A percentile compares a stretch with the other conserved stretches of the same genome.
Conservation (phyloP, 2,329 filamentous ascomycete genomes). For the Fusarium palustre region DNA sequence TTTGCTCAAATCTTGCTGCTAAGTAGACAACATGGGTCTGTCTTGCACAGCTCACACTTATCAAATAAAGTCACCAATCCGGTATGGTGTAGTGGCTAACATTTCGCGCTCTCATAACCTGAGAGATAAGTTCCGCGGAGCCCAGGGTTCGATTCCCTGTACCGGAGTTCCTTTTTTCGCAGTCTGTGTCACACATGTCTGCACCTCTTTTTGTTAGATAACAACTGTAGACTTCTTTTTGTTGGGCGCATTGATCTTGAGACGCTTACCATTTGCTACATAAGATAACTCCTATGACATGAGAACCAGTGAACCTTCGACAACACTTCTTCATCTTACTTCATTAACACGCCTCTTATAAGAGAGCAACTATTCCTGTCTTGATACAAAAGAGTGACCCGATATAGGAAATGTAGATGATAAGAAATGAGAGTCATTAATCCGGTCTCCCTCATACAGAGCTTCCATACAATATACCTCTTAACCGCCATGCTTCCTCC, state of each 20-base stretch:
- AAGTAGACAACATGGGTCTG: not conserved
- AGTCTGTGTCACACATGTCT: not conserved
- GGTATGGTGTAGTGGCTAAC: conserved; percentile 53
- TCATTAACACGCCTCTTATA: not conserved
- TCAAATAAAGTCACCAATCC: conserved; percentile 25
- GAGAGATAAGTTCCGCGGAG: conserved; percentile 43
- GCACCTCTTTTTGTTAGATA: not conserved
- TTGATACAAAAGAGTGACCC: not conserved
- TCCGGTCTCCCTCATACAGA: not conserved
- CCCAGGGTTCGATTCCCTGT: conserved; percentile 48
- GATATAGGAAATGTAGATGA: not conserved
- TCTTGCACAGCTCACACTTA: fast-evolving
- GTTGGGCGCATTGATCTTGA: not conserved
- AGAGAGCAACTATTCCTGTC: not conserved
- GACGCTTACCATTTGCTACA: not conserved
- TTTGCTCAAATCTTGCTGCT: not conserved
- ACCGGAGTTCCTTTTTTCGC: conserved; percentile 30
- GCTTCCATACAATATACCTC: not conserved
- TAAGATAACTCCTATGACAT: not conserved
- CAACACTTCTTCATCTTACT: not conserved
- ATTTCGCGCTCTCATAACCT: conserved; percentile 49
- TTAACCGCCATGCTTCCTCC: conserved; percentile 17
- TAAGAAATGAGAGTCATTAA: not conserved
- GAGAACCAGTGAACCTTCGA: not conserved
- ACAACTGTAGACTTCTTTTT: not conserved